Evolutionary conservation across 2,329 filamentous ascomycete species (phyloP).

Genomic region (Blastomyces gilchristii): DNA sequence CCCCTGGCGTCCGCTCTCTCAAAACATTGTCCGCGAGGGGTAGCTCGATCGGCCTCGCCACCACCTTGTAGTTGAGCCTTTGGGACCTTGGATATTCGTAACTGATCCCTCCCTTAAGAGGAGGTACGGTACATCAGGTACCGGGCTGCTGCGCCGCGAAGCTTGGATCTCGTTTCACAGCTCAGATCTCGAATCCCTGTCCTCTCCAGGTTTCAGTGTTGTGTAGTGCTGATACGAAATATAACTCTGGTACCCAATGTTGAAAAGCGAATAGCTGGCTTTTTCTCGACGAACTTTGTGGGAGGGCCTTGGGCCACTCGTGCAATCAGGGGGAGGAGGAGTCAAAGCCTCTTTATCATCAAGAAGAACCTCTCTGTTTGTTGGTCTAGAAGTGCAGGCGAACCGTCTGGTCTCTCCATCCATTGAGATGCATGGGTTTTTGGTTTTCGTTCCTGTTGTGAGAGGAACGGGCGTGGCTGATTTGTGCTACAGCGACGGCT

Average conservation of each 20-base stretch:
- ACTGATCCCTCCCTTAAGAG: background rate
- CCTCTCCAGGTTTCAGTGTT: background rate
- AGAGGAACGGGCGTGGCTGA: background rate
- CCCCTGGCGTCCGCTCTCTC: too few relatives aligned
- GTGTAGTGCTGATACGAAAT: background rate
- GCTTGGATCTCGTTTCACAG: background rate
- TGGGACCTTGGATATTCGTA: background rate
- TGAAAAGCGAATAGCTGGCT: background rate
- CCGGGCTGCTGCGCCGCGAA: background rate
- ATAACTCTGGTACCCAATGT: background rate
- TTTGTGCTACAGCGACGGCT: background rate
- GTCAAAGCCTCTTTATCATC: background rate
- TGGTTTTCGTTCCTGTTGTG: too few relatives aligned
- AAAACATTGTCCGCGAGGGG: background rate
- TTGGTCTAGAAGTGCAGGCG: background rate
- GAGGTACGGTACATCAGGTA: background rate
- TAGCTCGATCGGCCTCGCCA: background rate
- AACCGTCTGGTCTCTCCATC: background rate
- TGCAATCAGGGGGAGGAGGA: background rate
- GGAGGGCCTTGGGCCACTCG: background rate
- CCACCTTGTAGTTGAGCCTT: background rate
- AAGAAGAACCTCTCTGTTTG: background rate
- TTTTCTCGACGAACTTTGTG: background rate
- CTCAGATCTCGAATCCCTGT: background rate
- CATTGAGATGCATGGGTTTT: too few relatives aligned